Conservation (phyloP, 164 flowering plant genomes). For the Vitis amurensis region DNA sequence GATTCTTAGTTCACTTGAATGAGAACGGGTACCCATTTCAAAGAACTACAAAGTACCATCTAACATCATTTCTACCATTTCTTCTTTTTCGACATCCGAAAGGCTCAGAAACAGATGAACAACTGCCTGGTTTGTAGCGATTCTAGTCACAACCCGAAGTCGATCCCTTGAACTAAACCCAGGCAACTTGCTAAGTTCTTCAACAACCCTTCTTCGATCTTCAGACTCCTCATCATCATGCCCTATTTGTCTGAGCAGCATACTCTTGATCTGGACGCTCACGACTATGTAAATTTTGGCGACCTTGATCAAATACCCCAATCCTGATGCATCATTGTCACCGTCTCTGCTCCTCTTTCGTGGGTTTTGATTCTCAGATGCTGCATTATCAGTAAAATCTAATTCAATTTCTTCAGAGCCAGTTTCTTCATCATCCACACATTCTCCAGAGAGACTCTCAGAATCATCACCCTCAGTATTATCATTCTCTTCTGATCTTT, state of each 20-base stretch:
- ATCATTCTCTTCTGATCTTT: too few relatives aligned
- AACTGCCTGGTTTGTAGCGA: neutral
- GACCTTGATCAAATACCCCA: too few relatives aligned
- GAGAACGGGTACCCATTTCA: too few relatives aligned
- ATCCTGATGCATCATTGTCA: neutral
- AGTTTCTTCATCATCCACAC: too few relatives aligned
- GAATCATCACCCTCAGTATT: too few relatives aligned
- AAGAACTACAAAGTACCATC: neutral
- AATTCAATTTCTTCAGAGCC: too few relatives aligned
- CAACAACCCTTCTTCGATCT: neutral
- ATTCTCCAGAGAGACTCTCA: too few relatives aligned
- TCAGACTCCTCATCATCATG: neutral
- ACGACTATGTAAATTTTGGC: too few relatives aligned
- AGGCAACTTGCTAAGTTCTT: neutral
- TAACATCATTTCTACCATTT: neutral
- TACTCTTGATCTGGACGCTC: neutral
- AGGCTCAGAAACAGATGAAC: neutral
- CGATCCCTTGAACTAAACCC: neutral
- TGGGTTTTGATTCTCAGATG: neutral
- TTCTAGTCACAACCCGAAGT: neutral
- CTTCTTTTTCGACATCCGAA: neutral
- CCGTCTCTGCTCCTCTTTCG: neutral
- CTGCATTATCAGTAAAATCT: neutral
- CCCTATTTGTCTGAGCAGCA: slow-evolving; percentile 1
- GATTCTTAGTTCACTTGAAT: too few relatives aligned